Evolutionary conservation across 164 flowering plant genomes (phyloP).

Genomic region (Tetracentron sinense): DNA sequence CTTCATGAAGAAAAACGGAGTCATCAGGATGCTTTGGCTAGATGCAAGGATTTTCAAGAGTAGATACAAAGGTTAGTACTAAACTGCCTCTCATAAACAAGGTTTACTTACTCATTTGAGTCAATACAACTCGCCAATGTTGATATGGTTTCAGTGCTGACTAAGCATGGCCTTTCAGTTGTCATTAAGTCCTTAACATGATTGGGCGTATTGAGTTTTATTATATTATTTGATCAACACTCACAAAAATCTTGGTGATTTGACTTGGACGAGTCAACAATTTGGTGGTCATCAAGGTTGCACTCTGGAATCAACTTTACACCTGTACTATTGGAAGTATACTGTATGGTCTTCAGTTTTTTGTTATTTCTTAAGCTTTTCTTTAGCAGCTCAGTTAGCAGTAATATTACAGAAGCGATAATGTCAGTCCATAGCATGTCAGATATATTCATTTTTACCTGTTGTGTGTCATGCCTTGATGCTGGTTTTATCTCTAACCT

Average conservation of each 20-base stretch:
- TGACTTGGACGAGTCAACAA: no score
- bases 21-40: constrained; percentile 53
- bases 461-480: not conserved
- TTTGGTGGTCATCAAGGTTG: no score
- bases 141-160: constrained; percentile 1
- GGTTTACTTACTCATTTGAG: not conserved
- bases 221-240: not conserved
- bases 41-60: constrained; percentile 69
- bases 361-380: no score
- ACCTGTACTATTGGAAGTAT: no score
- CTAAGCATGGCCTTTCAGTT: no score
- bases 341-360: no score
- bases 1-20: constrained; percentile 65
- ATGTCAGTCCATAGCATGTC: not conserved
- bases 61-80: constrained; percentile 63
- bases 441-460: not conserved
- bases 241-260: not conserved
- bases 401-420: no score
- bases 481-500: constrained; percentile 6
- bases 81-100: not conserved
- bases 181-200: no score
- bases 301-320: no score
- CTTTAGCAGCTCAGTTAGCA: no score
- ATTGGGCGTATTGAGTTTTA: not conserved
- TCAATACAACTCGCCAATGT: not conserved